Conservation (phyloP, 768 basidiomycete genomes). For the Russula ochroleuca region DNA sequence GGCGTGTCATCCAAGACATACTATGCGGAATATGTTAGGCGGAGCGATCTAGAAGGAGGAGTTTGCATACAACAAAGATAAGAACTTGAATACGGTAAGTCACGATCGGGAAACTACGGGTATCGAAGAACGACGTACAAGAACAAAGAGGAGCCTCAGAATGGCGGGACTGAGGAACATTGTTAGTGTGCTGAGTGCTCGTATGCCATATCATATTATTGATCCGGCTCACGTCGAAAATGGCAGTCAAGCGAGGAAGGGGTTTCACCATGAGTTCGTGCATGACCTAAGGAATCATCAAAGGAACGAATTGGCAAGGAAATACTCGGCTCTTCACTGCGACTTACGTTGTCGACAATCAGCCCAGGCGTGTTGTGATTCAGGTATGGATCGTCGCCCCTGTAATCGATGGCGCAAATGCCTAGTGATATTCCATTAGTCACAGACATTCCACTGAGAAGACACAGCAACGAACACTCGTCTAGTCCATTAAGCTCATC, state of each 20-base stretch:
- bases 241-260: constrained; percentile 10
- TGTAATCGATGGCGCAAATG: not conserved
- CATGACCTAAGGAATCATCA: not conserved
- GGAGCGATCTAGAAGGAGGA: not conserved
- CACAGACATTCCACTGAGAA: not conserved
- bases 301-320: not conserved
- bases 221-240: constrained; percentile 7
- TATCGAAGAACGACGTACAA: not conserved
- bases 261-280: not conserved
- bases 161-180: not conserved
- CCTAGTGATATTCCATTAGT: not conserved
- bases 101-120: not conserved
- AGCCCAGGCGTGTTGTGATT: not conserved
- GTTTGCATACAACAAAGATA: not conserved
- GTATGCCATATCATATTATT: not conserved
- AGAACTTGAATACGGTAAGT: not conserved
- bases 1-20: not conserved
- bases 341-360: constrained; percentile 9
- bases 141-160: constrained; percentile 5
- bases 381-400: not conserved
- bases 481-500: not conserved
- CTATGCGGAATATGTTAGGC: not conserved
- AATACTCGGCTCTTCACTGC: no score
- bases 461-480: not conserved
- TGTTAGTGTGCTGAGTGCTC: not conserved